A percentile compares a stretch with the other conserved stretches of the same genome.
Conservation (phyloP, 176 grass and related monocot species). For the Lolium rigidum region DNA sequence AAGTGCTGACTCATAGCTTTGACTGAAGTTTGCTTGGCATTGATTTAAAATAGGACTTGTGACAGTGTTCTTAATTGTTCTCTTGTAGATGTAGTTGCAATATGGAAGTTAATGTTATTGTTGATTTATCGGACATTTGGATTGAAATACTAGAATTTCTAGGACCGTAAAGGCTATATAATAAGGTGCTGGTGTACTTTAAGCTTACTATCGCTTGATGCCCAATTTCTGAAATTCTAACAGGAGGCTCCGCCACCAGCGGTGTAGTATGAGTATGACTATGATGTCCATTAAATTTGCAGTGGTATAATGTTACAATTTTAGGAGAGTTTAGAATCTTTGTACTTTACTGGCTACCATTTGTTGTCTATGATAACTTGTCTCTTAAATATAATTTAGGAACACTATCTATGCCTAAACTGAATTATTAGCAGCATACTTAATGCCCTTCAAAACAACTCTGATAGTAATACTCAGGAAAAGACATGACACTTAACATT, state of each 20-base stretch:
- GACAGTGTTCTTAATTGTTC: not conserved
- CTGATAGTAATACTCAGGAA: slow-evolving; percentile 40
- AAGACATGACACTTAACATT: slow-evolving; percentile 31
- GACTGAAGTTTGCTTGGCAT: slow-evolving; percentile 13
- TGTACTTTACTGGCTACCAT: slow-evolving; percentile 1
- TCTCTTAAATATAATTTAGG: slow-evolving; percentile 22
- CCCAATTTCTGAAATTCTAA: slow-evolving; percentile 23
- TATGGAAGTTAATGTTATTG: slow-evolving; percentile 1
- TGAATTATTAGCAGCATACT: slow-evolving; percentile 23
- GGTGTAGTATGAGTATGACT: not conserved
- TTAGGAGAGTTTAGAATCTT: slow-evolving; percentile 10
- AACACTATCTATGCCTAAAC: not conserved
- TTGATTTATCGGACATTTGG: slow-evolving; percentile 24
- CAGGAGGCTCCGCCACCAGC: slow-evolving; percentile 5
- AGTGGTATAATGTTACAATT: slow-evolving; percentile 27
- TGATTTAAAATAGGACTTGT: not conserved
- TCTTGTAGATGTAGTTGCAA: slow-evolving; percentile 4
- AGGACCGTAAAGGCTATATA: slow-evolving; percentile 18
- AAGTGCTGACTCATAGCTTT: slow-evolving; percentile 2
- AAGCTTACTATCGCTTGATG: slow-evolving; percentile 26
- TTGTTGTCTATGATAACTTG: not conserved
- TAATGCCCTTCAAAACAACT: slow-evolving; percentile 9
- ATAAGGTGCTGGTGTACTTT: slow-evolving; percentile 6
- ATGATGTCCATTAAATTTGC: slow-evolving; percentile 11
- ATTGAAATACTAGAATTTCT: slow-evolving; percentile 31